phyloP scores from a whole-genome alignment of 331 rosid species.

The Telfairia occidentalis region DNA sequence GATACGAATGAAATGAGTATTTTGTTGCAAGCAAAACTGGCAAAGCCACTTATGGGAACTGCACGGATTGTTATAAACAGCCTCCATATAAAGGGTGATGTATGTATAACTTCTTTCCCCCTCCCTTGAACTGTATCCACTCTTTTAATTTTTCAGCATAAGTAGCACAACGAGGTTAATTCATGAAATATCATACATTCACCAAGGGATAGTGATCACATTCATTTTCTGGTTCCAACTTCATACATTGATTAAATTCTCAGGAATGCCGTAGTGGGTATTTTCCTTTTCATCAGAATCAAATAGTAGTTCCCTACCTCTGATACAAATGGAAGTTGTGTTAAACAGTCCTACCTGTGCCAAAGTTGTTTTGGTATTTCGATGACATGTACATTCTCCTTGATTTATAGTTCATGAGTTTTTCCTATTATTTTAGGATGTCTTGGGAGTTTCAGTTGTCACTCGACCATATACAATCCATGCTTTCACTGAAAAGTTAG shows the following conservation, averaged over 20 bases:
- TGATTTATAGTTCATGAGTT: not conserved
- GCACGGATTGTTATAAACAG: conserved; percentile 90
- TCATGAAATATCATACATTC: not conserved
- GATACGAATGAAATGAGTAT: conserved; percentile 86
- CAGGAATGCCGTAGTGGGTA: not conserved
- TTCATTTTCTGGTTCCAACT: not conserved
- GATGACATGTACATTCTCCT: not conserved
- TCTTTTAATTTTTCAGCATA: not conserved
- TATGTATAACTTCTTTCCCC: conserved; percentile 31
- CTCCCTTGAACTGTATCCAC: not conserved
- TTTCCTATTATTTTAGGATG: not conserved
- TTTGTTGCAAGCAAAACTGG: conserved; percentile 81
- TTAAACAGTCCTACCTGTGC: not conserved
- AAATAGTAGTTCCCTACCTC: not conserved
- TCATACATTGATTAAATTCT: not conserved
- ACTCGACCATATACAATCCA: conserved; percentile 5
- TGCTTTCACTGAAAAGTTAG: not conserved
- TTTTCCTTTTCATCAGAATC: not conserved
- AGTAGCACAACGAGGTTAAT: not conserved
- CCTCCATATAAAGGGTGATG: conserved; percentile 94
- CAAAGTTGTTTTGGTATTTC: not conserved
- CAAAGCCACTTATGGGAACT: conserved; percentile 70
- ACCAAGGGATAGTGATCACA: not conserved
- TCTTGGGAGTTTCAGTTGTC: not conserved
- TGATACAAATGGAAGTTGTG: not conserved